Conservation (phyloP, 306 rosid genomes). For the Psophocarpus tetragonolobus region DNA sequence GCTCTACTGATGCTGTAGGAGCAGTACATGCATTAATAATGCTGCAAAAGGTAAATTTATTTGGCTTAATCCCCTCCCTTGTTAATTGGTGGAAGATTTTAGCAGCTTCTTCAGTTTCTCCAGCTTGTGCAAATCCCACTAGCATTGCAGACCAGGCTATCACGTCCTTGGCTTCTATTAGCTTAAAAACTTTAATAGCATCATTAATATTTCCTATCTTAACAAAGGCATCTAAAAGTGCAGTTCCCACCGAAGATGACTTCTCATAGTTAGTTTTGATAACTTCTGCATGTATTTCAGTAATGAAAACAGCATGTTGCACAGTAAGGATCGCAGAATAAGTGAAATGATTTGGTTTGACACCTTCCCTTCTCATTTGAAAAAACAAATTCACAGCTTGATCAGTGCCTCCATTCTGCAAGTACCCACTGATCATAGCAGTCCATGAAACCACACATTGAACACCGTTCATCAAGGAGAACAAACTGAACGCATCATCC, state of each 20-base stretch:
- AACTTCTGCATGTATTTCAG: constrained; percentile 75
- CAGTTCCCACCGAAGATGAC: constrained; percentile 77
- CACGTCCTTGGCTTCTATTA: constrained; percentile 67
- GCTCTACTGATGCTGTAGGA: constrained; percentile 71
- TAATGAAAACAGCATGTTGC: constrained; percentile 45
- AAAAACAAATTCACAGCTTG: constrained; percentile 64
- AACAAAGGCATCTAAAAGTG: constrained; percentile 74
- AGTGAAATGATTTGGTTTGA: constrained; percentile 77
- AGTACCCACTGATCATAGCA: constrained; percentile 75
- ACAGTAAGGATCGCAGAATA: constrained; percentile 82
- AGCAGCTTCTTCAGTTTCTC: constrained; percentile 69
- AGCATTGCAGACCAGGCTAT: constrained; percentile 96
- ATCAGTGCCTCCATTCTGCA: constrained; percentile 63
- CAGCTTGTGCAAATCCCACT: constrained; percentile 72
- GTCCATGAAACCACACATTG: constrained; percentile 87
- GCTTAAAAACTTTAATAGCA: constrained; percentile 67
- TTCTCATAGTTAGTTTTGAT: constrained; percentile 72
- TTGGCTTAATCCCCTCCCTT: constrained; percentile 67
- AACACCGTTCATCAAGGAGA: constrained; percentile 46
- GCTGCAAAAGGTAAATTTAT: constrained; percentile 81
- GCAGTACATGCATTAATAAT: constrained; percentile 76
- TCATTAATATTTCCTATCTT: constrained; percentile 55
- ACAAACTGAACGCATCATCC: constrained; percentile 62
- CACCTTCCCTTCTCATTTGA: constrained; percentile 68
- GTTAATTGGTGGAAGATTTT: constrained; percentile 57